Base-by-base conservation (phyloP, 129 eudicot species). In the Scalesia atractyloides region DNA sequence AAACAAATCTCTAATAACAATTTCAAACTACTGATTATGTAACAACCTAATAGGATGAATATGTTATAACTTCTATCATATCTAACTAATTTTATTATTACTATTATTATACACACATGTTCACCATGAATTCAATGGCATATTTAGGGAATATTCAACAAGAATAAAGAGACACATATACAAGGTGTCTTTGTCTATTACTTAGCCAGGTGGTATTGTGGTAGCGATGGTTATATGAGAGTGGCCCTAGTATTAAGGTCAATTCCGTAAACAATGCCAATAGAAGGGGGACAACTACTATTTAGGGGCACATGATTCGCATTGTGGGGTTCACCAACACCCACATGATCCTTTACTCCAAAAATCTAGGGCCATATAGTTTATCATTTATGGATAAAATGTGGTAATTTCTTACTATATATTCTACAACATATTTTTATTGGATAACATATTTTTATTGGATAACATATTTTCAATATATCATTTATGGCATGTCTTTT, bases 321-420 rank as follows among this genome's bases (percentile, higher is more conserved):
- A 37, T 24, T 78, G 82, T 78, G 82, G 82, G 82, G 77, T 70
- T 78, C 67, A 63, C 60, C 72, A 51, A 70, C 48, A 70, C 77
- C 74, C 67, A 63, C 58, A 44, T 78, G 72, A 14, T 9, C 67
- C 64, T 77, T 70, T 63, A 76, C 61, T 62, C 67, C 73, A 78
- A 50, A 60, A 47, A 61, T 63, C 54, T 48, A 70, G 30, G 66
- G 24, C 66, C 67, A 67, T 67, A 46, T 67, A 64, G 39, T 65
- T 65, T 59, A 47, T 61, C 11, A 16, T 13, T 13, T 73, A 22
- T 14, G 4, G 9, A 14, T 68, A 11, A 19, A 46, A 20, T 26
- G 39, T 59, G 41, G 39, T 59, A 7, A 12, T 19, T 56, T 56
- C 33, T 56, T 3, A 19, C 34, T 9, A 19, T 56, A 54, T n/a